phyloP scores from a whole-genome alignment of 208 protist species.

The Leishmania major region DNA sequence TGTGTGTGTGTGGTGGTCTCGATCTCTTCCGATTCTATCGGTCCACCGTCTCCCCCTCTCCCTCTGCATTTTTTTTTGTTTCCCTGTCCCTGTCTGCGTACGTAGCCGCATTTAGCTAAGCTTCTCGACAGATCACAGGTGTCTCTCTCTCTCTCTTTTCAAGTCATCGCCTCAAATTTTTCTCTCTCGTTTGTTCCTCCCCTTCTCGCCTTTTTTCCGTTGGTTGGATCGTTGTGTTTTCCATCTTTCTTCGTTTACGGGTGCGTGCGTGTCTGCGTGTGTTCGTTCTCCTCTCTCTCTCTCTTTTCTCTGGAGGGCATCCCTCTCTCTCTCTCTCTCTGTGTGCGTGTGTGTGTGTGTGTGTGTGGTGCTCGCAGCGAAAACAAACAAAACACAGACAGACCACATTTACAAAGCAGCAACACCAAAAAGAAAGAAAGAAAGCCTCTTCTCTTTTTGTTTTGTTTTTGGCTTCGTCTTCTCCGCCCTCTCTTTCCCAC shows the following conservation, averaged over 20 bases:
- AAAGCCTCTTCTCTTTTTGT: too few species aligned
- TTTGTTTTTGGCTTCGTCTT: too few species aligned
- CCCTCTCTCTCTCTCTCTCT: too few species aligned
- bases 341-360: too few species aligned
- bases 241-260: too few species aligned
- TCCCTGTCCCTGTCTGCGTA: neutral
- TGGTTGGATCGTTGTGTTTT: neutral
- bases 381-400: too few species aligned
- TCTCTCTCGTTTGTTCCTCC: neutral
- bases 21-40: neutral
- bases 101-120: neutral
- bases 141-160: neutral
- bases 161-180: neutral
- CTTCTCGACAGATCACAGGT: neutral
- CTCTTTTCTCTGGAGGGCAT: neutral
- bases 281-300: neutral
- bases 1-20: neutral
- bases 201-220: neutral
- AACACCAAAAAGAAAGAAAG: too few species aligned
- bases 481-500: too few species aligned
- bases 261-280: neutral
- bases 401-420: too few species aligned
- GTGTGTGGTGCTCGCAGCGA: too few species aligned
- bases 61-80: neutral
- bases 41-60: neutral